These are phyloP conservation scores for Lepidium aucheri DNA, from an alignment of 345 rosid genomes.

Conservation along the genomic window DNA sequence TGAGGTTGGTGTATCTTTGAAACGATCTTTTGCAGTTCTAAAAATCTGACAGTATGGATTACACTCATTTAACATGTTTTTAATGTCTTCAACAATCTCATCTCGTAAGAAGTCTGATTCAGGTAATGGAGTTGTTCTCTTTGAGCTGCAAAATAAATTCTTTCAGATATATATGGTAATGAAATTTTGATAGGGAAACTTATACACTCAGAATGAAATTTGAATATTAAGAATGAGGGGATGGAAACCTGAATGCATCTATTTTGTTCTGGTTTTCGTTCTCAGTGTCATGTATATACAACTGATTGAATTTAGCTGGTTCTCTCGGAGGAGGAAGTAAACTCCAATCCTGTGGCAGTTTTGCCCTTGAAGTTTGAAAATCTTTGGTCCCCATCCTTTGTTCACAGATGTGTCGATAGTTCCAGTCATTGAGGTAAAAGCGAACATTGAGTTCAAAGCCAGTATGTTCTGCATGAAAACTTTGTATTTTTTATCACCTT, in stretches of 20 bases:
- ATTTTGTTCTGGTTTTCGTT: too few species aligned
- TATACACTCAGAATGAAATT: too few species aligned
- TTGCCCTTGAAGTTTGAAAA: background rate
- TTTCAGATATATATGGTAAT: too few species aligned
- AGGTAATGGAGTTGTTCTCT: background rate
- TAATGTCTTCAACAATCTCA: background rate
- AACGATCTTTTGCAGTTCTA: background rate
- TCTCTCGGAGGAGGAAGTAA: background rate
- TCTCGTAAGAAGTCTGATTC: background rate
- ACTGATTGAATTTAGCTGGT: background rate
- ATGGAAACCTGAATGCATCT: too few species aligned
- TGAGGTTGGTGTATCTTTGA: background rate
- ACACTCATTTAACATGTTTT: background rate
- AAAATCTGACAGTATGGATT: background rate
- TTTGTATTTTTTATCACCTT: background rate
- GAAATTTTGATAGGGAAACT: too few species aligned
- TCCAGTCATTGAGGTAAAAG: background rate
- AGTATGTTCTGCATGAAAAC: background rate
- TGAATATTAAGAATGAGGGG: too few species aligned
- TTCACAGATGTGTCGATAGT: background rate
- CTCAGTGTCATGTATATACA: conserved; percentile 1
- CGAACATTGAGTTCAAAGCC: background rate
- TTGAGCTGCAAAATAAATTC: background rate
- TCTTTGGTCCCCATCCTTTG: background rate
- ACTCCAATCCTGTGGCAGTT: background rate